Base-by-base conservation (phyloP, 495 filamentous ascomycete species). In the Chaetomium fimeti region DNA sequence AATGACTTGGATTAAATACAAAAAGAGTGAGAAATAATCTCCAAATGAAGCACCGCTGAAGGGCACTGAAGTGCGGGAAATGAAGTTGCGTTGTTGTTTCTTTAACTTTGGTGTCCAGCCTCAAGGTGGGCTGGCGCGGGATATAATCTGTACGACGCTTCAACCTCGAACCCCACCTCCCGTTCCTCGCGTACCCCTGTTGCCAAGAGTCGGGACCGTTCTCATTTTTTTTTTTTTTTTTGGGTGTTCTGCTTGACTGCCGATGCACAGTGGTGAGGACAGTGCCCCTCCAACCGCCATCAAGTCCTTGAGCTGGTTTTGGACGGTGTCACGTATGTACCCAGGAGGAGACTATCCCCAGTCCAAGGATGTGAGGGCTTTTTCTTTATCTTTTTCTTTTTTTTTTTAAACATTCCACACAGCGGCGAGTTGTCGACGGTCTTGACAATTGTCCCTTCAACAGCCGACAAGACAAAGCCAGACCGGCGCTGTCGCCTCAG, bases 341-440 rank as follows among this genome's bases (percentile, higher is more conserved):
- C 60, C 8, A 62, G n/a, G 62, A 58, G 43, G 54, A 57, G 29
- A 47, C 62, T 49, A 29, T 54, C 20, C 32, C 45, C 5, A 28
- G 43, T 36, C 54, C 27, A 58, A 48, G 51, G 27, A 56, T 64
- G 61, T 64, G 61, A 64, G 54, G 61, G 49, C 52, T 52, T 51
- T 58, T 40, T 36, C 12, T 36, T 32, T 32, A 43, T 52, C 40
- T 58, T 40, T 18, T 36, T 36, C 12, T 32, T 32, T 53, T 52
- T 51, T 58, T 40, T 18, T 6, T 16, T 40, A 6, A 20, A 11
- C 43, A 22, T 56, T 52, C 18, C 54, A 57, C 45, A 25, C 43
- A 49, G 53, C 28, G 64, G 54, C 55, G 56, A 58, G 60, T 60
- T 54, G 60, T 53, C 42, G 58, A 28, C 20, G 20, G 25, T 43